Conservation (phyloP, 257 asterid genomes). For the Galeopsis tetrahit region DNA sequence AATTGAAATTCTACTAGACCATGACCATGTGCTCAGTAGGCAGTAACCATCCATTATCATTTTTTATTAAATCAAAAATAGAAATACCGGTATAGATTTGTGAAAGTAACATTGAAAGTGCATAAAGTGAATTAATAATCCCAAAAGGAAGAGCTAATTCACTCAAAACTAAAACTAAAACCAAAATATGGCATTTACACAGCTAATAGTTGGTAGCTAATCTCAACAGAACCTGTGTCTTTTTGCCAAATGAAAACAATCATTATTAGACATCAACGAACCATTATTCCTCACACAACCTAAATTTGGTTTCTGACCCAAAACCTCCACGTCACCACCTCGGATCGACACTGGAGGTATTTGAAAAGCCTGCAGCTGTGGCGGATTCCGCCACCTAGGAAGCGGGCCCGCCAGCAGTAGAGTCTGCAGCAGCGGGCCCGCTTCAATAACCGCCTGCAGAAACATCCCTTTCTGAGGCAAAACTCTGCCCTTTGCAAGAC, state of each 20-base stretch:
- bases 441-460: conserved; percentile 59
- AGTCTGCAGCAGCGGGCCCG: conserved; percentile 70
- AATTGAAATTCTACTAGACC: too few relatives aligned
- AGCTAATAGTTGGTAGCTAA: neutral
- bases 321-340: conserved; percentile 40
- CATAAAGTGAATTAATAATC: neutral
- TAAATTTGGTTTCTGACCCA: conserved; percentile 40
- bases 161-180: conserved; percentile 30
- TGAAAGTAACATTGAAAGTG: neutral
- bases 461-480: conserved; percentile 68
- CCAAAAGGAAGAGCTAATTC: neutral
- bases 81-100: too few relatives aligned
- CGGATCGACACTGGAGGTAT: conserved; percentile 61
- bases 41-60: too few relatives aligned
- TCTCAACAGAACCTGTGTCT: conserved; percentile 52
- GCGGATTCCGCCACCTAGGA: conserved; percentile 90
- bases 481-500: conserved; percentile 48
- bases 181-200: conserved; percentile 49
- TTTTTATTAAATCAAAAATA: too few relatives aligned
- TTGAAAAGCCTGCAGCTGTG: conserved; percentile 57
- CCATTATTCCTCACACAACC: conserved; percentile 35
- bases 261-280: conserved; percentile 30
- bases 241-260: conserved; percentile 43
- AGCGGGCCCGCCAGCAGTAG: conserved; percentile 75
- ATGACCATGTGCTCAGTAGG: too few relatives aligned